A percentile compares a stretch with the other conserved stretches of the same genome.
These are phyloP conservation scores for Hygrocybe punicea DNA, from an alignment of 768 basidiomycete species.

Conservation along the genomic window DNA sequence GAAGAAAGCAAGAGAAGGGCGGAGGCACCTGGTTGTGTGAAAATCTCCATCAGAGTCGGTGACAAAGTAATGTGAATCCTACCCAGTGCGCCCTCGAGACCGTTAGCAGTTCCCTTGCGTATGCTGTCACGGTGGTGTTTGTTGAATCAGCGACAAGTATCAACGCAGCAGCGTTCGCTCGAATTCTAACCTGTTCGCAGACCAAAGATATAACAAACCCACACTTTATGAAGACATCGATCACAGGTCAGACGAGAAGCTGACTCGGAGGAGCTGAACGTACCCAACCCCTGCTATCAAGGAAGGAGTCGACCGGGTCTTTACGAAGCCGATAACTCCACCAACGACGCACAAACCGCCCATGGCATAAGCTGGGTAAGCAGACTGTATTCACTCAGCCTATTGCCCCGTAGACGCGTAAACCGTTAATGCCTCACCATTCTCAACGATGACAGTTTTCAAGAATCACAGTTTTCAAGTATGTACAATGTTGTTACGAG, in stretches of 20 bases:
- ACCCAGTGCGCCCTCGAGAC: constrained; percentile 80
- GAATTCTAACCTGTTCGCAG: constrained; percentile 47
- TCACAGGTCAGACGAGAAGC: background rate
- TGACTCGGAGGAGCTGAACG: constrained; percentile 16
- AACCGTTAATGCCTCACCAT: background rate
- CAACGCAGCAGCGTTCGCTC: background rate
- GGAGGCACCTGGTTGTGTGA: constrained; percentile 60
- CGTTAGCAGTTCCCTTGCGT: constrained; percentile 65
- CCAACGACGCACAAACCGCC: constrained; percentile 74
- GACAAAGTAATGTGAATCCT: constrained; percentile 14
- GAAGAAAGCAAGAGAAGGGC: constrained; percentile 72
- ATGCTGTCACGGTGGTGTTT: no score
- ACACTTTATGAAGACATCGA: constrained; percentile 45
- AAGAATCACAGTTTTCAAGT: no score
- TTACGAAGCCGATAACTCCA: constrained; percentile 67
- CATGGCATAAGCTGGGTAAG: constrained; percentile 76
- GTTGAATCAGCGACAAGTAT: no score
- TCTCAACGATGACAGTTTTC: no score
- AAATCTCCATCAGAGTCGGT: background rate
- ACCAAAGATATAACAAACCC: constrained; percentile 75
- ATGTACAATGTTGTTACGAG: no score
- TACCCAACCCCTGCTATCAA: constrained; percentile 79
- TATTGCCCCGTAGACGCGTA: background rate
- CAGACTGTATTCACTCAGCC: constrained; percentile 48
- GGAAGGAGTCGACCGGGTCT: constrained; percentile 76